Evolutionary conservation across 1,284 basidiomycete species (phyloP).

Genomic region (Puccinia coronata): DNA sequence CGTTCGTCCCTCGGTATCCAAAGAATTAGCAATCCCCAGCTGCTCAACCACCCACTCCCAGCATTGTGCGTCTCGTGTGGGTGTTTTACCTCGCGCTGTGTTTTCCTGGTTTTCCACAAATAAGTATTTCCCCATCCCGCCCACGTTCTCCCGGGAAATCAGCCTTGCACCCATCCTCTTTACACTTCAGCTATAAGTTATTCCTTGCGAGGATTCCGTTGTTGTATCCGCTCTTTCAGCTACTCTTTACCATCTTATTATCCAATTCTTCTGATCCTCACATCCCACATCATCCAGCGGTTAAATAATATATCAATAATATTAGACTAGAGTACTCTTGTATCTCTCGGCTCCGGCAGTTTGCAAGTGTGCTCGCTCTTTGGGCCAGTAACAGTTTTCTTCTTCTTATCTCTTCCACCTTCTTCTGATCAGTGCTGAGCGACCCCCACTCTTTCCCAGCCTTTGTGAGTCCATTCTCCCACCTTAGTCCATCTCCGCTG

Average conservation of each 20-base stretch:
- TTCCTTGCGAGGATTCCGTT: neutral
- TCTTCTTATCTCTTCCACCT: neutral
- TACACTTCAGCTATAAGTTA: neutral
- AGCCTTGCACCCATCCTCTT: neutral
- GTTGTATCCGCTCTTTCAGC: no score
- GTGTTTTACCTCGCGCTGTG: neutral
- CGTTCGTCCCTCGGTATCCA: constrained; percentile 12
- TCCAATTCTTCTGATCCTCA: neutral
- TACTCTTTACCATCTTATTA: no score
- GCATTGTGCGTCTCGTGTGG: neutral
- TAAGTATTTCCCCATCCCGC: no score
- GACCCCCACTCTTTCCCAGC: no score
- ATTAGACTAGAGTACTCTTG: no score
- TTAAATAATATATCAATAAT: neutral
- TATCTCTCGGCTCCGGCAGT: neutral
- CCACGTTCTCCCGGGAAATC: neutral
- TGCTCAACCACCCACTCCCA: neutral
- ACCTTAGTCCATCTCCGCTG: neutral
- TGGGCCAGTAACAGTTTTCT: neutral
- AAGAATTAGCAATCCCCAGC: neutral
- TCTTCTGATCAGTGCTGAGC: no score
- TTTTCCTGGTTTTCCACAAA: no score
- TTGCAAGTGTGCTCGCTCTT: neutral
- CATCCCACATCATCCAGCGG: neutral
- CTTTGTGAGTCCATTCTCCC: neutral